Conservation (phyloP, 1,139 yeast genomes). For the Nakaseomyces delphensis region DNA sequence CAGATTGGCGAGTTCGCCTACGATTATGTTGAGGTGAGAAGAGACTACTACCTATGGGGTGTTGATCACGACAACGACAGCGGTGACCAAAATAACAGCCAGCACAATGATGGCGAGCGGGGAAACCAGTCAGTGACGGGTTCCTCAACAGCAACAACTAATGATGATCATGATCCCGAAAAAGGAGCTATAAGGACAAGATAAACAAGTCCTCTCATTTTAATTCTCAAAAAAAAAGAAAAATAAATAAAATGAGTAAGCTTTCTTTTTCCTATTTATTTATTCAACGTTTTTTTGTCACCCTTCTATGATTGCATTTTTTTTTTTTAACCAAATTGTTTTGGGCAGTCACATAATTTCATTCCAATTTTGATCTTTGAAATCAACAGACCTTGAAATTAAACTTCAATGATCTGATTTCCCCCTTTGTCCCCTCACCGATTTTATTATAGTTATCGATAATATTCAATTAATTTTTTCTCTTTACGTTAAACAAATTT, state of each 20-base stretch:
- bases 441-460: too few relatives aligned
- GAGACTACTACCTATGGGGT: slow-evolving; percentile 78
- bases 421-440: too few relatives aligned
- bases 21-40: slow-evolving; percentile 92
- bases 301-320: too few relatives aligned
- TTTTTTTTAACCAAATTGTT: too few relatives aligned
- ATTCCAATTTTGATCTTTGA: too few relatives aligned
- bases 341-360: too few relatives aligned
- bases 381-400: too few relatives aligned
- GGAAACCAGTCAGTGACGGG: slow-evolving; percentile 2
- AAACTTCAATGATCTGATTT: too few relatives aligned
- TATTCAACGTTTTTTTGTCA: neutral
- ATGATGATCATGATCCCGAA: neutral
- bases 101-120: neutral
- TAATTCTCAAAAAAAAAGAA: too few relatives aligned
- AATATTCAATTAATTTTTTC: neutral
- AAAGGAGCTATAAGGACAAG: slow-evolving; percentile 2
- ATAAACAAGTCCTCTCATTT: neutral
- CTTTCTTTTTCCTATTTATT: neutral
- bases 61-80: slow-evolving; percentile 23
- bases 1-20: slow-evolving; percentile 98
- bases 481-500: too few relatives aligned
- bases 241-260: neutral
- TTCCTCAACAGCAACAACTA: slow-evolving; percentile 5
- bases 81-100: slow-evolving; percentile 1